A percentile compares a stretch with the other conserved stretches of the same genome.
phyloP scores from a whole-genome alignment of 495 filamentous ascomycete species.

The Penicillium maclennaniae region DNA sequence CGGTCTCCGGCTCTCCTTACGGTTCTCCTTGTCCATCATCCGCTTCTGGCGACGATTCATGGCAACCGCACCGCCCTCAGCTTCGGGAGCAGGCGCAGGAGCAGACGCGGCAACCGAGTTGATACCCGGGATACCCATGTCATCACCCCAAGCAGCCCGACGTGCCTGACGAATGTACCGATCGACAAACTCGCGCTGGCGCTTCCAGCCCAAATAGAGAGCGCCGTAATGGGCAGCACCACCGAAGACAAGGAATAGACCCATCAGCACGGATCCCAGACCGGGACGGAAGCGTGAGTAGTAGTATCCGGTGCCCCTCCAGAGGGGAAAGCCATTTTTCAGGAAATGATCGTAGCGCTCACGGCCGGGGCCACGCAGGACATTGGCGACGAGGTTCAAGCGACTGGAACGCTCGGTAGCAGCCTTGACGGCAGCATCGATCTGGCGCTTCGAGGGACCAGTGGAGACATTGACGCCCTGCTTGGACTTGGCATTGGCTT shows the following conservation, averaged over 20 bases:
- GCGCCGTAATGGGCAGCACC: constrained; percentile 82
- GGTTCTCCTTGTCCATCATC: constrained; percentile 75
- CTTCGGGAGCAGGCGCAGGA: constrained; percentile 34
- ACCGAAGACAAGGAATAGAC: constrained; percentile 80
- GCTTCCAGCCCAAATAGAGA: constrained; percentile 77
- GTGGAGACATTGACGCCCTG: constrained; percentile 65
- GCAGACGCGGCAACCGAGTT: constrained; percentile 41
- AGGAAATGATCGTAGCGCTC: constrained; percentile 96
- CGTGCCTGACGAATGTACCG: constrained; percentile 88
- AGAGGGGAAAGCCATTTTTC: constrained; percentile 86
- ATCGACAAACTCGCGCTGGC: constrained; percentile 85
- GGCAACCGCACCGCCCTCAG: constrained; percentile 44
- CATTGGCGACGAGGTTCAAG: constrained; percentile 74
- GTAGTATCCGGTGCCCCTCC: constrained; percentile 98
- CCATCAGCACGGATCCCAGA: constrained; percentile 73
- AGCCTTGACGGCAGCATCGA: constrained; percentile 68
- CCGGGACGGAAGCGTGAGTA: constrained; percentile 91
- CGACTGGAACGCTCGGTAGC: constrained; percentile 78
- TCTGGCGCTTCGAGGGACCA: constrained; percentile 65
- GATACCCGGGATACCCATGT: constrained; percentile 62
- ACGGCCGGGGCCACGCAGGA: constrained; percentile 73
- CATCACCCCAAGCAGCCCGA: constrained; percentile 84
- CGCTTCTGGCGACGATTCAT: constrained; percentile 87
- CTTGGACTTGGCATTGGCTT: constrained; percentile 51
- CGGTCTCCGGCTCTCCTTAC: constrained; percentile 57